phyloP scores from a whole-genome alignment of 768 basidiomycete genomes.

The Amanita jacksonii region DNA sequence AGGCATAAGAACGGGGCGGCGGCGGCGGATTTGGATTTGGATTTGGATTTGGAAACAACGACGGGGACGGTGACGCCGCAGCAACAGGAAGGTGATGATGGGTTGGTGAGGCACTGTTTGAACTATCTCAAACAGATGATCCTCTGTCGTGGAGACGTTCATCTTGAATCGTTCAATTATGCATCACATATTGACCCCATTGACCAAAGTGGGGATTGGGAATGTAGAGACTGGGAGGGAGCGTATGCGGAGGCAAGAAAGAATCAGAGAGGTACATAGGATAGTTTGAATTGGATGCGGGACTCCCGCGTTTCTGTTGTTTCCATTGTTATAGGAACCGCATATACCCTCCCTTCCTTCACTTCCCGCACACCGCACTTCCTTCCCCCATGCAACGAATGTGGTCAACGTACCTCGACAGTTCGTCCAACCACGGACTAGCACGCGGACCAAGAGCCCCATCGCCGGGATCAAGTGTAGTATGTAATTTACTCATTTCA shows the following conservation, averaged over 20 bases:
- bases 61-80: too few species aligned
- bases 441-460: not conserved
- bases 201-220: slow-evolving; percentile 20
- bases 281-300: too few species aligned
- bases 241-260: slow-evolving; percentile 22
- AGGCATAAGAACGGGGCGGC: too few species aligned
- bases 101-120: slow-evolving; percentile 21
- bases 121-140: slow-evolving; percentile 27
- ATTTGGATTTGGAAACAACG: too few species aligned
- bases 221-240: slow-evolving; percentile 26
- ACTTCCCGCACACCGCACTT: too few species aligned
- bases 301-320: too few species aligned
- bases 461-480: not conserved
- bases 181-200: slow-evolving; percentile 24
- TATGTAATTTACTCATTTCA: not conserved
- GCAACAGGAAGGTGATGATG: too few species aligned
- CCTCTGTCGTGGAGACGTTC: slow-evolving; percentile 22
- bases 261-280: too few species aligned
- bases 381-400: slow-evolving; percentile 1
- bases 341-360: too few species aligned
- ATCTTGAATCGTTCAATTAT: slow-evolving; percentile 22
- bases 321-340: too few species aligned
- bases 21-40: too few species aligned
- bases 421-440: too few species aligned
- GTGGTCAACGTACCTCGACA: slow-evolving; percentile 8